Evolutionary conservation across 1,139 yeast species (phyloP).

Genomic region (Pichia sp.): DNA sequence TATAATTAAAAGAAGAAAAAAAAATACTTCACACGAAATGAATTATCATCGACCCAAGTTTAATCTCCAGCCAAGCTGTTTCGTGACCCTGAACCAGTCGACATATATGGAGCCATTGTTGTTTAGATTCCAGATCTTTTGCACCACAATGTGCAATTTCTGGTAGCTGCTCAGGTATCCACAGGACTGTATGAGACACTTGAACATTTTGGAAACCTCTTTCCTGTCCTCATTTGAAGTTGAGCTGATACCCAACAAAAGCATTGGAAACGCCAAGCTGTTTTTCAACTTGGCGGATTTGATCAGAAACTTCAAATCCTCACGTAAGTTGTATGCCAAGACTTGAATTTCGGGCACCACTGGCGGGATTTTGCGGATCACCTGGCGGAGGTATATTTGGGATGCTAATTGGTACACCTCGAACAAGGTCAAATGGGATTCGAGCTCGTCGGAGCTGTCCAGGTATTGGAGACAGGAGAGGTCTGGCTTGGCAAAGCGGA

Average conservation of each 20-base stretch:
- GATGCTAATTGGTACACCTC: conserved; percentile 49
- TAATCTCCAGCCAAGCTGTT: conserved; percentile 27
- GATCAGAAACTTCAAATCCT: conserved; percentile 36
- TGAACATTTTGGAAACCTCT: conserved; percentile 38
- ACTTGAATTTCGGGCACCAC: conserved; percentile 43
- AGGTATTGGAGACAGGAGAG: conserved; percentile 38
- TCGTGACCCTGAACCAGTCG: conserved; percentile 28
- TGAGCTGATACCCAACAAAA: conserved; percentile 49
- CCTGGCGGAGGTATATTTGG: conserved; percentile 44
- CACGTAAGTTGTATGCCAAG: conserved; percentile 24
- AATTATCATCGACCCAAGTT: conserved; percentile 23
- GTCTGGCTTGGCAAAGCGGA: conserved; percentile 42
- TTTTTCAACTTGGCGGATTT: conserved; percentile 46
- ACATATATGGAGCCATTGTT: conserved; percentile 23
- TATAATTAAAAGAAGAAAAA: neutral
- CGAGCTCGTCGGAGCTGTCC: conserved; percentile 40
- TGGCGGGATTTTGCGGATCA: conserved; percentile 45
- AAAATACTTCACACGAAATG: neutral
- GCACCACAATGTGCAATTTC: conserved; percentile 23
- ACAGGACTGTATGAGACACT: conserved; percentile 28
- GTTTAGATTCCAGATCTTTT: conserved; percentile 26
- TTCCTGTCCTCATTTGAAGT: conserved; percentile 38
- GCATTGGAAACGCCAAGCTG: conserved; percentile 47
- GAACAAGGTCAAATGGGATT: conserved; percentile 47
- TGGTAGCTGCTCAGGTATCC: conserved; percentile 29